Conservation (phyloP, 1,139 yeast species). For the Magnusiomyces suaveolens region DNA sequence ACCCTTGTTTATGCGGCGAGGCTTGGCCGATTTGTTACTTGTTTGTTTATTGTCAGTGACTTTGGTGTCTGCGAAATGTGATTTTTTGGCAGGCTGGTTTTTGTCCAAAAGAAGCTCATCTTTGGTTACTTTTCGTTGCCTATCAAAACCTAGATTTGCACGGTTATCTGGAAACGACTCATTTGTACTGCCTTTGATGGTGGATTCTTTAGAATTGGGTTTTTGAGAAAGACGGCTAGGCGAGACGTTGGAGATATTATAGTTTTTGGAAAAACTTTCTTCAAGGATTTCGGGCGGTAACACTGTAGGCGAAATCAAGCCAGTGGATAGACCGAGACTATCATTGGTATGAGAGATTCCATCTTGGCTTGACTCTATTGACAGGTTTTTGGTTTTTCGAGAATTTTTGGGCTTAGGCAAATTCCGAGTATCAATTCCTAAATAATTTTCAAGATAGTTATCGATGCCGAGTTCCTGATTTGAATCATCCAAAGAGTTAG, state of each 20-base stretch:
- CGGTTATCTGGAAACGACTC: too few relatives aligned
- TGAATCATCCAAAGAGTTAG: too few relatives aligned
- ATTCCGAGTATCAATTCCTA: neutral
- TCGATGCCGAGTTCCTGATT: neutral
- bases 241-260: neutral
- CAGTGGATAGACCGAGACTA: neutral
- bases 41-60: too few relatives aligned
- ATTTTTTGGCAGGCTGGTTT: neutral
- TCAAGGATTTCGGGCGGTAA: neutral
- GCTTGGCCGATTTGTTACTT: too few relatives aligned
- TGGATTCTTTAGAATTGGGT: neutral
- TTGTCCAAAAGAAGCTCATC: neutral
- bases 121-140: neutral
- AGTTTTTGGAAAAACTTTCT: neutral
- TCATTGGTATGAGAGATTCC: neutral
- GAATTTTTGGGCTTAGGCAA: neutral
- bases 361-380: neutral
- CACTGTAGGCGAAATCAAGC: neutral
- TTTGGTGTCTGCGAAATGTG: too few relatives aligned
- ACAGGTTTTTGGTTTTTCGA: neutral
- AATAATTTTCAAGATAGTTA: neutral
- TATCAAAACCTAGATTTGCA: too few relatives aligned
- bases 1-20: too few relatives aligned
- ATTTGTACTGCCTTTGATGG: neutral
- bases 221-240: neutral